Evolutionary conservation across 345 rosid genomes (phyloP).

Genomic region (Salix arbutifolia): DNA sequence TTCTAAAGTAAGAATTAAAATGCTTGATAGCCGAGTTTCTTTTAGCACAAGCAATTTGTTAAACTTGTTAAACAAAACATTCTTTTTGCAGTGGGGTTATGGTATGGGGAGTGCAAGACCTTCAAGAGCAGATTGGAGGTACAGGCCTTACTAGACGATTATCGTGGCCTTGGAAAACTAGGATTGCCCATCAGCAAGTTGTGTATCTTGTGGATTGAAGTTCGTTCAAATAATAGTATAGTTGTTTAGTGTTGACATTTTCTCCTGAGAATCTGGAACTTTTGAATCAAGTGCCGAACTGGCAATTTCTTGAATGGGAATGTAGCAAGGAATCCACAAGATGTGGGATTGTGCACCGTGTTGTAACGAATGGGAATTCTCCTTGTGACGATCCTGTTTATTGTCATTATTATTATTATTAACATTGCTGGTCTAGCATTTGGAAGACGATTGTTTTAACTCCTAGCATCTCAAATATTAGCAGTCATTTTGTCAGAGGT

Average conservation of each 20-base stretch:
- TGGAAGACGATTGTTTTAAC: background rate
- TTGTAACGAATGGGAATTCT: background rate
- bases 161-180: conserved; percentile 1
- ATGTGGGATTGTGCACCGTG: background rate
- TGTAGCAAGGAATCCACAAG: background rate
- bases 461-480: background rate
- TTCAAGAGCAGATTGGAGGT: conserved; percentile 86
- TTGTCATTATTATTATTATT: background rate
- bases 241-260: background rate
- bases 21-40: background rate
- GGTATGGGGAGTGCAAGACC: conserved; percentile 61
- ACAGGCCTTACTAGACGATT: conserved; percentile 58
- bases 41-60: background rate
- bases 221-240: background rate
- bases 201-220: background rate
- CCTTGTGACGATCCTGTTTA: background rate
- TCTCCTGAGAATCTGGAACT: background rate
- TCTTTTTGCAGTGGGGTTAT: conserved; percentile 63
- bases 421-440: background rate
- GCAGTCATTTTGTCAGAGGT: background rate
- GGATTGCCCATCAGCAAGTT: background rate
- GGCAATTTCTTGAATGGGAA: background rate
- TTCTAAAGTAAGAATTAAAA: background rate
- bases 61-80: background rate
- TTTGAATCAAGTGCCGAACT: background rate